These are phyloP conservation scores for Aschersonia sp. DNA, from an alignment of 2,329 filamentous ascomycete genomes.

Conservation along the genomic window DNA sequence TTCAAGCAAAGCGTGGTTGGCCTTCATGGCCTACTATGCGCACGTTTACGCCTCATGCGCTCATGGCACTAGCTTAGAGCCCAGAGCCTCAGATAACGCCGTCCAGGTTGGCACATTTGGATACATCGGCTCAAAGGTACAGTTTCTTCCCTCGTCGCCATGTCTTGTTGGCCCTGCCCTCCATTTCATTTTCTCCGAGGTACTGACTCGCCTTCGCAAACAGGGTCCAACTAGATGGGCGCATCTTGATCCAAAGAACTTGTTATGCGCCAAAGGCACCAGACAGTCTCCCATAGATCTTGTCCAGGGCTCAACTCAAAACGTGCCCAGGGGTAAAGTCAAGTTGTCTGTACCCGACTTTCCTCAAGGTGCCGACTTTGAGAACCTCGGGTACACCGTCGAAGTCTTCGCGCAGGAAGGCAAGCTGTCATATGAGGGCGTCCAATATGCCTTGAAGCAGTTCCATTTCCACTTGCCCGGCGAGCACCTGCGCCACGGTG, in stretches of 20 bases:
- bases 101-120: conserved; percentile 22
- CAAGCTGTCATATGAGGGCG: conserved; percentile 23
- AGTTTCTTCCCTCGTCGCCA: background rate
- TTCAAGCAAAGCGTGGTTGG: background rate
- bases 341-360: conserved; percentile 19
- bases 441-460: conserved; percentile 30
- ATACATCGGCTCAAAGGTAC: conserved; percentile 20
- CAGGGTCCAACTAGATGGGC: conserved; percentile 39
- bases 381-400: conserved; percentile 37
- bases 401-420: conserved; percentile 32
- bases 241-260: conserved; percentile 24
- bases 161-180: background rate
- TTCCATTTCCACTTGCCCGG: conserved; percentile 49
- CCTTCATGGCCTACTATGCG: background rate
- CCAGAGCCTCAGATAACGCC: conserved; percentile 4
- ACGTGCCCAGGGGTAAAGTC: conserved; percentile 16
- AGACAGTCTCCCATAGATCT: conserved; percentile 44
- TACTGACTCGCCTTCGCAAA: background rate
- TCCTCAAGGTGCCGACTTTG: conserved; percentile 24
- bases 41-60: background rate
- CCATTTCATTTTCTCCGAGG: background rate
- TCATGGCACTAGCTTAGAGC: background rate
- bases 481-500: conserved; percentile 37
- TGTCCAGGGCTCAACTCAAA: conserved; percentile 12
- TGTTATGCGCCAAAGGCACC: conserved; percentile 30